Evolutionary conservation across 768 basidiomycete genomes (phyloP), one percentile per base, ranked within the genome.

Genomic region (Lactarius trivialis): DNA sequence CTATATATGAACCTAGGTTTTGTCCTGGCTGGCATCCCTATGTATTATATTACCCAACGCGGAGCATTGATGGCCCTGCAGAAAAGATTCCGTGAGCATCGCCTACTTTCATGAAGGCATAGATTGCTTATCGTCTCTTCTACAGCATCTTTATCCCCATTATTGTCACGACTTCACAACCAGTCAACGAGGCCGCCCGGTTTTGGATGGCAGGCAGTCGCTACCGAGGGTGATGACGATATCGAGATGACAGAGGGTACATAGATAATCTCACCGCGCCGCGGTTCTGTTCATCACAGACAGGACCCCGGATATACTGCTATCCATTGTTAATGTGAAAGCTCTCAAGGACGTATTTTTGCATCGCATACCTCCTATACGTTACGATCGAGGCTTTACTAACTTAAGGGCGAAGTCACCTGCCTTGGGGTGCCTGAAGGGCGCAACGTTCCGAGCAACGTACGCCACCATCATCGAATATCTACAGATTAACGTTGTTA

Each of bases 21-120:
- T 67, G 84, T 94, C 15, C 76, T 85, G 37, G 82, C 82, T 60
- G 92, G 92, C 7, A 76, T 94, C 55, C 92, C 92, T 1, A 80
- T 93, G 51, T 94, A 92, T 68, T 93, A 90, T 69, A 70, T 92
- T 45, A 91, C 92, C 19, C 85, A 82, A 67, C 76, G 77, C 51
- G 75, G 76, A 61, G 79, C 36, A 69, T 73, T 58, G 74, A 45
- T 58, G 4, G 58, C 78, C 56, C 70, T 72, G 28, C 72, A 77
- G 59, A 69, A 77, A 54, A 73, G 71, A 58, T 64, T 69, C 55
- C 59, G 69, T 71, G 49, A 58, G 64, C 62, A 52, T 43, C 58
- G 32, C 43, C 5, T 21, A 43, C 14, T 39, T 5, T 66, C 48
- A 1, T 49, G 63, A 53, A 32, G n/a, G 57, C 56, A 12, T 30